Conservation (phyloP, 371 early-diverging fungal genomes). For the Conidiobolus incongruus region DNA sequence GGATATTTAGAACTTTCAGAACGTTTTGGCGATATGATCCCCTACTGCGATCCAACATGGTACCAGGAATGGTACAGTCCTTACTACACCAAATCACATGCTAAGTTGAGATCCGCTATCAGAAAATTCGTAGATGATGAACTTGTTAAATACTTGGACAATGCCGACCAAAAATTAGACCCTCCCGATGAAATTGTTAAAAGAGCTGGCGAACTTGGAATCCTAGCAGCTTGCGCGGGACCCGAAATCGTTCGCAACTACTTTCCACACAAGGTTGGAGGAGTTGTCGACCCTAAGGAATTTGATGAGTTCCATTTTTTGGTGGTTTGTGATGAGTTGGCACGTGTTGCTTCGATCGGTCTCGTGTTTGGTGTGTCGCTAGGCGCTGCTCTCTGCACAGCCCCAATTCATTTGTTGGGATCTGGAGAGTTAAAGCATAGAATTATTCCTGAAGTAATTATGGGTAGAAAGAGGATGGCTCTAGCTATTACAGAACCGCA, state of each 20-base stretch:
- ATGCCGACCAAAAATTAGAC: slow-evolving; percentile 65
- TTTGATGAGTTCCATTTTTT: slow-evolving; percentile 62
- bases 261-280: slow-evolving; percentile 7
- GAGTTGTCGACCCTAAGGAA: slow-evolving; percentile 23
- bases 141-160: slow-evolving; percentile 52
- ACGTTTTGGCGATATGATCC: slow-evolving; percentile 56
- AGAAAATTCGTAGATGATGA: slow-evolving; percentile 58
- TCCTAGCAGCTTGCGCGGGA: slow-evolving; percentile 38
- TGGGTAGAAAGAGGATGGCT: slow-evolving; percentile 55
- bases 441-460: slow-evolving; percentile 39
- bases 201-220: slow-evolving; percentile 48
- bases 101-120: slow-evolving; percentile 32
- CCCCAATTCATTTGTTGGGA: slow-evolving; percentile 55
- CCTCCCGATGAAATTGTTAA: slow-evolving; percentile 37
- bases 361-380: slow-evolving; percentile 60
- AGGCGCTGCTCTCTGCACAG: slow-evolving; percentile 42
- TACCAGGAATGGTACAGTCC: slow-evolving; percentile 52
- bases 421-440: slow-evolving; percentile 35
- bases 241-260: slow-evolving; percentile 7
- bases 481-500: slow-evolving; percentile 46
- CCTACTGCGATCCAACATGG: slow-evolving; percentile 69
- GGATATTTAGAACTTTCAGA: no score
- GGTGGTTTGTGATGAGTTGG: slow-evolving; percentile 50
- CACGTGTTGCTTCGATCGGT: slow-evolving; percentile 66
- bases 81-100: slow-evolving; percentile 57